A percentile compares a stretch with the other conserved stretches of the same genome.
Evolutionary conservation across 1,139 yeast species (phyloP).

Genomic region (Suhomyces yuchorum): DNA sequence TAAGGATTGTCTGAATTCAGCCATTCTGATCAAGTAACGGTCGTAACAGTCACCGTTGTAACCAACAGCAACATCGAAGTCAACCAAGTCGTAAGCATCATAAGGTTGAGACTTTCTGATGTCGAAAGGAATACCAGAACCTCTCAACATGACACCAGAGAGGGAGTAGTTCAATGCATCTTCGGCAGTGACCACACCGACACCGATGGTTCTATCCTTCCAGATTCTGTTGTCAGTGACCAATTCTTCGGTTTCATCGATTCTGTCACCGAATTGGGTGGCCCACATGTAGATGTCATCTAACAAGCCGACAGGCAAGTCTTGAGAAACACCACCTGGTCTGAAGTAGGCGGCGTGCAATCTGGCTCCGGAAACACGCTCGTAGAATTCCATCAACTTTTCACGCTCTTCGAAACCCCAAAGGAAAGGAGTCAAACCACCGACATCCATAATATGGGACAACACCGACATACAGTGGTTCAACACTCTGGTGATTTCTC

Average conservation of each 20-base stretch:
- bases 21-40: constrained; percentile 85
- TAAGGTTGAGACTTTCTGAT: constrained; percentile 86
- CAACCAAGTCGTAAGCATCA: constrained; percentile 86
- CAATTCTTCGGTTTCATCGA: constrained; percentile 88
- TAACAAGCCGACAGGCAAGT: constrained; percentile 79
- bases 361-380: constrained; percentile 89
- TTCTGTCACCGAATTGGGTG: constrained; percentile 90
- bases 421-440: constrained; percentile 89
- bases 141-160: constrained; percentile 89
- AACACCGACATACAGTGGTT: constrained; percentile 87
- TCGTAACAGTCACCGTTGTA: constrained; percentile 89
- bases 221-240: constrained; percentile 90
- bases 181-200: constrained; percentile 81
- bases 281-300: constrained; percentile 97
- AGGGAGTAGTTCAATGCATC: constrained; percentile 82
- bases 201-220: constrained; percentile 83
- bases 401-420: constrained; percentile 97
- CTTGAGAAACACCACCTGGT: constrained; percentile 93
- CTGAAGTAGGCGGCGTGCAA: constrained; percentile 85
- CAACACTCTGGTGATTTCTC: constrained; percentile 81
- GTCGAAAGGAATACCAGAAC: constrained; percentile 87
- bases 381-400: constrained; percentile 90
- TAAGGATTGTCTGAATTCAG: constrained; percentile 88
- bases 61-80: constrained; percentile 87
- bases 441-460: constrained; percentile 93